Evolutionary conservation across 73 alveolate genomes (phyloP).

Genomic region (Breviolum minutum): DNA sequence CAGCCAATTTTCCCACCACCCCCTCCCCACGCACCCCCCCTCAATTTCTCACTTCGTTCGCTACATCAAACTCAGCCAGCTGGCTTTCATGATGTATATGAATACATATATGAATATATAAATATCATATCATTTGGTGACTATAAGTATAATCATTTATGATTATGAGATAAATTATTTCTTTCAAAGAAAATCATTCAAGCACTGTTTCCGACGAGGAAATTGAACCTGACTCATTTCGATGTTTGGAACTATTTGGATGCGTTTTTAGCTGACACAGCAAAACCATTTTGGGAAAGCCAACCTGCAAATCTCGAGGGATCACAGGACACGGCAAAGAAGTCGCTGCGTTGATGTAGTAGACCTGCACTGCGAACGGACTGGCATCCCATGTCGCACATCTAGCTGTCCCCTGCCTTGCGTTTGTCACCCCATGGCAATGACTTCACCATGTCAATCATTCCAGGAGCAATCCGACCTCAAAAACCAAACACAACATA

Average conservation of each 20-base stretch:
- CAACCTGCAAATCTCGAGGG: neutral
- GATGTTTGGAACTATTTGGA: neutral
- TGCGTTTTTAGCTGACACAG: neutral
- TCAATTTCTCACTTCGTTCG: no score
- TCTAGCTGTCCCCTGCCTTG: neutral
- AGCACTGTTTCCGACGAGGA: neutral
- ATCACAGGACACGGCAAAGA: neutral
- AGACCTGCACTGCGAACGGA: slow-evolving; percentile 9
- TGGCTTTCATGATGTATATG: no score
- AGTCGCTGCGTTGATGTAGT: slow-evolving; percentile 62
- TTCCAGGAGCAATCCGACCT: slow-evolving; percentile 86
- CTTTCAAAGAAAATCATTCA: neutral
- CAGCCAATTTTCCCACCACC: no score
- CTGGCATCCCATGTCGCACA: neutral
- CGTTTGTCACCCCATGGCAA: slow-evolving; percentile 90
- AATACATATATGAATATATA: no score
- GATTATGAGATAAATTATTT: no score
- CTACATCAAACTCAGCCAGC: no score
- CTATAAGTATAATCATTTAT: no score
- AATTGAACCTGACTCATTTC: neutral
- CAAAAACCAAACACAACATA: neutral
- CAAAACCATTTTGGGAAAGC: no score
- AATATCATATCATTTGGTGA: no score
- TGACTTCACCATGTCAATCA: slow-evolving; percentile 71
- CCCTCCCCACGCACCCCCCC: no score